Evolutionary conservation across 2,329 filamentous ascomycete species (phyloP), one percentile per base, ranked within the genome.

Genomic region (Sporothrix phasma): DNA sequence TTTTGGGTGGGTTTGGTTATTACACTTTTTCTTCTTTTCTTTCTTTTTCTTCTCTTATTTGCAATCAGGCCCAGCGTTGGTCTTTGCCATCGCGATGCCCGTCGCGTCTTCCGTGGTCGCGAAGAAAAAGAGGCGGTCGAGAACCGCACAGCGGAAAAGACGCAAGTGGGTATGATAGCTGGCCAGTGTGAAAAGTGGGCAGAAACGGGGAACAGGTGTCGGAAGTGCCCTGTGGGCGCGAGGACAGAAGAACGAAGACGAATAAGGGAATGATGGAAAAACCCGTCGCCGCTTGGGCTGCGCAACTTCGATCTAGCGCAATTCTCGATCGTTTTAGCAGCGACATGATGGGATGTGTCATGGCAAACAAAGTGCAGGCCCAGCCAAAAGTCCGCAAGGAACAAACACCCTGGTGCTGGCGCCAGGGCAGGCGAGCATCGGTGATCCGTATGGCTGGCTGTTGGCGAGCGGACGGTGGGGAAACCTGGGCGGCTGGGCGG

Each of bases 291-390:
- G 53, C 43, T 53, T 31, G 37, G 39, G 24, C 7, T 19, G 29
- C 17, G 17, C 17, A 49, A 53, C 15, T 54, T 60, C 64, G 64
- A 65, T 65, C 64, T 17, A 41, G 53, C 37, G 45, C 64, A 63
- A 65, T 26, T 31, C 15, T 49, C 64, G 64, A 65, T 65, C 64
- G 53, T 59, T 41, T 43, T 5, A 3, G 17, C 34, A 37, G 11
- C 3, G 5, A 19, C 37, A 64, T 46, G 63, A 61, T 64, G 63
- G 54, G 46, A 60, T 64, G 43, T 60, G 53, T 46, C 54, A 59
- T 41, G 53, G 24, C 31, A n/a, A n/a, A 31, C 22, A 11, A 45
- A 41, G 29, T 34, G 10, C 24, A 24, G 26, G 37, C 10, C 11
- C 60, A 10, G 19, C 43, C 41, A 11, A 37, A 26, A 58, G 56